Evolutionary conservation across 164 flowering plant species (phyloP).

Genomic region (Vitis vinifera): DNA sequence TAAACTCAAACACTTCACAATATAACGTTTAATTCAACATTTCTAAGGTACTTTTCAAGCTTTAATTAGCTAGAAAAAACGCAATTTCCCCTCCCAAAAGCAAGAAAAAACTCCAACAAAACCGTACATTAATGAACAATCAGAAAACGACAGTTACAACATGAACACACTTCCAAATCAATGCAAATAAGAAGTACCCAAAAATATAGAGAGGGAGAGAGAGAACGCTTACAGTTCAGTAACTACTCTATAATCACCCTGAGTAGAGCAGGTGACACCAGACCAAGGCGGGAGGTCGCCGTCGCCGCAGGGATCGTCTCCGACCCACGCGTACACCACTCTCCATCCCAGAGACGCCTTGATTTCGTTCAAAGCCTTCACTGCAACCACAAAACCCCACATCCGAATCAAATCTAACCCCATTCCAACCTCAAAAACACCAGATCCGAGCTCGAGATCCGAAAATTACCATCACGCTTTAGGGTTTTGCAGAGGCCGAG

Average conservation of each 20-base stretch:
- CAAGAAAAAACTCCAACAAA: too few species aligned
- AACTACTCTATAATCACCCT: constrained; percentile 88
- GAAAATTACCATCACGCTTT: constrained; percentile 66
- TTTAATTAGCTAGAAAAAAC: too few species aligned
- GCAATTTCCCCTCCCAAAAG: too few species aligned
- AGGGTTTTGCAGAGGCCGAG: constrained; percentile 62
- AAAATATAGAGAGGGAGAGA: not conserved
- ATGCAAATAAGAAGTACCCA: not conserved
- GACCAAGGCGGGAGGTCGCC: constrained; percentile 95
- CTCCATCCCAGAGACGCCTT: constrained; percentile 98
- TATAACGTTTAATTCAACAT: too few species aligned
- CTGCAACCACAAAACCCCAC: constrained; percentile 33
- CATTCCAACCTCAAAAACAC: not conserved
- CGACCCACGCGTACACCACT: constrained; percentile 95
- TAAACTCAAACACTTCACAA: too few species aligned
- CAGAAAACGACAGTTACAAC: too few species aligned
- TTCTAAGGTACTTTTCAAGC: too few species aligned
- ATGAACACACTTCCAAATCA: not conserved
- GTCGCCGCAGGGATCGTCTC: constrained; percentile 99
- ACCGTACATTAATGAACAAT: too few species aligned
- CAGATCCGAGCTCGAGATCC: constrained; percentile 3
- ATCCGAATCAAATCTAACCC: not conserved
- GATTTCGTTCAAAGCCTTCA: constrained; percentile 90
- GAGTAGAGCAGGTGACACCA: constrained; percentile 84
- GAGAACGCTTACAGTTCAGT: constrained; percentile 58